A percentile compares a stretch with the other conserved stretches of the same genome.
phyloP scores from a whole-genome alignment of 352 stramenopile species.

The Phytophthora tentaculata region DNA sequence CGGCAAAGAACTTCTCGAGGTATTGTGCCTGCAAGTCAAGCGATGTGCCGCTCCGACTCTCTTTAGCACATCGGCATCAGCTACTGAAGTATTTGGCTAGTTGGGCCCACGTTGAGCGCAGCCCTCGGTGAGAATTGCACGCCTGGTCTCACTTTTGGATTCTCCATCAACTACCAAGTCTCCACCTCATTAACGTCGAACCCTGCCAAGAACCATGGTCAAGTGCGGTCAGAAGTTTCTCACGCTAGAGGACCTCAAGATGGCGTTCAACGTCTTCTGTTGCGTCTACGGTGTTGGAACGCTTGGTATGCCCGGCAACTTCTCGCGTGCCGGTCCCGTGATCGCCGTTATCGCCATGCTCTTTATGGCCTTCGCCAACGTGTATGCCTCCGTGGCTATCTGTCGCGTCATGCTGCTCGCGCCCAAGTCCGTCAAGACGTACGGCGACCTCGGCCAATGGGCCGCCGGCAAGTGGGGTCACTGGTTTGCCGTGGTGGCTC shows the following conservation, averaged over 20 bases:
- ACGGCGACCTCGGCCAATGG: conserved; percentile 60
- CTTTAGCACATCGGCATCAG: conserved; percentile 14
- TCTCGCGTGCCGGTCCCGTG: conserved; percentile 49
- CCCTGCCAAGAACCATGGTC: conserved; percentile 15
- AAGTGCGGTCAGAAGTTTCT: conserved; percentile 38
- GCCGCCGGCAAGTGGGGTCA: conserved; percentile 49
- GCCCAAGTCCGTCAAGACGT: conserved; percentile 53
- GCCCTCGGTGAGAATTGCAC: not conserved
- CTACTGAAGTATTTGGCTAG: conserved; percentile 22
- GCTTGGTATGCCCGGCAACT: conserved; percentile 37
- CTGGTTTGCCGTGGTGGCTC: conserved; percentile 49
- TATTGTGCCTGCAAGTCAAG: not conserved
- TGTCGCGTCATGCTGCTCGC: conserved; percentile 59
- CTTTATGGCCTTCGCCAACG: conserved; percentile 68
- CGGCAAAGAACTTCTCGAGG: not conserved
- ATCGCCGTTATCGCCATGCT: conserved; percentile 48
- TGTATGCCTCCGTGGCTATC: conserved; percentile 54
- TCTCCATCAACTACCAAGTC: conserved; percentile 26
- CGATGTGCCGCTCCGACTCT: conserved; percentile 11
- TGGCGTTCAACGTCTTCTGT: conserved; percentile 45
- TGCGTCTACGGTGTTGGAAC: conserved; percentile 20
- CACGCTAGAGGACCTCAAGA: conserved; percentile 61
- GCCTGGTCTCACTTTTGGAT: conserved; percentile 27
- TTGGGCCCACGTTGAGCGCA: conserved; percentile 8
- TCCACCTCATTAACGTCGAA: not conserved